Conservation (phyloP, 306 rosid genomes). For the Glycine latifolia region DNA sequence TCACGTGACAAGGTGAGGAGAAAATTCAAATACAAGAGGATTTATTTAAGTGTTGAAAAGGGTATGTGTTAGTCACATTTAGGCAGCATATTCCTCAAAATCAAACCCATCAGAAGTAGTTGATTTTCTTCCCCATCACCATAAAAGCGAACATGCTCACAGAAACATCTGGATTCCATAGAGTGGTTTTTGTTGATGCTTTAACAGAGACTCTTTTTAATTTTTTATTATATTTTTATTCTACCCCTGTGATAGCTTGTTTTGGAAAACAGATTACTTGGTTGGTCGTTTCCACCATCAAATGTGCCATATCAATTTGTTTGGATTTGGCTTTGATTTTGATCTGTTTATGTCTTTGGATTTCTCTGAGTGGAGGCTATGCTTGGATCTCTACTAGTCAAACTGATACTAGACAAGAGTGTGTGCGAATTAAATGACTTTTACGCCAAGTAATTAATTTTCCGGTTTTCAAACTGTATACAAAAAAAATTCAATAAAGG, state of each 20-base stretch:
- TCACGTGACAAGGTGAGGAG: not conserved
- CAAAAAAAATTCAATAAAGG: constrained; percentile 49
- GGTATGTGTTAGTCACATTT: not conserved
- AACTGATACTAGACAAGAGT: constrained; percentile 42
- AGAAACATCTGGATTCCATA: constrained; percentile 33
- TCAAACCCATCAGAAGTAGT: constrained; percentile 21
- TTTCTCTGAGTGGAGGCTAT: constrained; percentile 37
- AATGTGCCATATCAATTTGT: constrained; percentile 53
- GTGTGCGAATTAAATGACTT: constrained; percentile 45
- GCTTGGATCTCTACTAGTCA: constrained; percentile 40
- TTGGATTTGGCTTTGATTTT: constrained; percentile 37
- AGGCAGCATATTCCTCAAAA: constrained; percentile 37
- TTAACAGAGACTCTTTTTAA: constrained; percentile 45
- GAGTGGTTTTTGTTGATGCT: constrained; percentile 50
- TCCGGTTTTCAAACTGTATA: constrained; percentile 44
- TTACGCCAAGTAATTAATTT: constrained; percentile 36
- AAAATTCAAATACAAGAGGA: not conserved
- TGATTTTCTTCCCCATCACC: constrained; percentile 35
- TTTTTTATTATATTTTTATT: not conserved
- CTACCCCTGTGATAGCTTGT: constrained; percentile 35
- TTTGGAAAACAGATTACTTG: constrained; percentile 35
- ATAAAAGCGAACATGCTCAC: constrained; percentile 24
- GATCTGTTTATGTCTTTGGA: constrained; percentile 14
- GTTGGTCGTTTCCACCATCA: constrained; percentile 41
- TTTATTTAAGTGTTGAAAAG: not conserved